Conservation (phyloP, 78 protist genomes). For the Cavenderia fasciculata region DNA sequence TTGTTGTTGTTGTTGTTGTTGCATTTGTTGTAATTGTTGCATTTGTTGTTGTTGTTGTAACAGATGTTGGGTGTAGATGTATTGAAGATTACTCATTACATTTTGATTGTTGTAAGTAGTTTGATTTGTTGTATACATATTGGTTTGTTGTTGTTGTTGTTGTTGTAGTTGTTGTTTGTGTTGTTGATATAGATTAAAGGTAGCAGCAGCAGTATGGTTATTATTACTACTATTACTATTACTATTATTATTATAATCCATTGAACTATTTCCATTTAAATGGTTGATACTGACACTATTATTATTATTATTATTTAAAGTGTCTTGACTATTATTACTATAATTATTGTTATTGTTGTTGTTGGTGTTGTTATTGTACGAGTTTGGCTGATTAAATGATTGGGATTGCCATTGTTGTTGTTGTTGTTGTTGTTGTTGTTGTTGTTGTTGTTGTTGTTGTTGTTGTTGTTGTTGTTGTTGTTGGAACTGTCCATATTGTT, state of each 20-base stretch:
- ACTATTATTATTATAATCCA: not conserved
- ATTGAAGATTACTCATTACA: not conserved
- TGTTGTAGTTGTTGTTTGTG: not conserved
- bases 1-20: conserved; percentile 10
- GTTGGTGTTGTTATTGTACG: not conserved
- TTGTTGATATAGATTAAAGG: not conserved
- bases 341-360: not conserved
- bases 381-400: not conserved
- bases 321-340: not conserved
- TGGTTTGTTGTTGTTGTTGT: not conserved
- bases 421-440: not conserved
- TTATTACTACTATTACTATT: not conserved
- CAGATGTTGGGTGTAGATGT: not conserved
- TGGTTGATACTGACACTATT: not conserved
- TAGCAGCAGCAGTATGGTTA: not conserved
- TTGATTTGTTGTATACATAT: no score
- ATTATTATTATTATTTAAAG: not conserved
- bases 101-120: not conserved
- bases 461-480: not conserved
- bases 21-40: not conserved
- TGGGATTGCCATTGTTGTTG: not conserved
- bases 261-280: not conserved
- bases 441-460: not conserved
- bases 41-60: not conserved
- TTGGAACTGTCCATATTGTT: not conserved